Conservation (phyloP, 345 rosid genomes). For the Citropsis articulata region DNA sequence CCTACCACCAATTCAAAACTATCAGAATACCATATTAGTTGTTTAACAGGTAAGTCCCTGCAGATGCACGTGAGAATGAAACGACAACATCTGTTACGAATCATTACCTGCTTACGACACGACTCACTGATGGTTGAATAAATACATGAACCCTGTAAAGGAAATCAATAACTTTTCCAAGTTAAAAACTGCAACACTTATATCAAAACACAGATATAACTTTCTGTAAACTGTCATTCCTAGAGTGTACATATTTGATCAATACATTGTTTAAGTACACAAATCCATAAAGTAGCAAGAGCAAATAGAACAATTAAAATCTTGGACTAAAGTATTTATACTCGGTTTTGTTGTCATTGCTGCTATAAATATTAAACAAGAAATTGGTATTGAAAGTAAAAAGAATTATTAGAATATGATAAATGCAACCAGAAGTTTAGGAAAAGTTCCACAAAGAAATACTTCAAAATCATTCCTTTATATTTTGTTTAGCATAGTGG, state of each 20-base stretch:
- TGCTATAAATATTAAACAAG: neutral
- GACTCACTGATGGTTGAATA: constrained; percentile 83
- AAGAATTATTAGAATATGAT: neutral
- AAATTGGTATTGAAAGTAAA: neutral
- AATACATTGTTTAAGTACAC: constrained; percentile 4
- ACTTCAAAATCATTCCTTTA: too few species aligned
- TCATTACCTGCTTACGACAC: constrained; percentile 85
- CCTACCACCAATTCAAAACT: neutral
- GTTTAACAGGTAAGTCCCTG: constrained; percentile 9
- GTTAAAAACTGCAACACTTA: neutral
- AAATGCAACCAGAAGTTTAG: neutral
- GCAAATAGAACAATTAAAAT: neutral
- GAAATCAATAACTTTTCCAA: constrained; percentile 4
- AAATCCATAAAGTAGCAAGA: neutral
- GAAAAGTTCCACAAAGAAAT: too few species aligned
- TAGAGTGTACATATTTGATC: neutral
- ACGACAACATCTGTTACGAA: neutral
- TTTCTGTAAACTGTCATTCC: neutral
- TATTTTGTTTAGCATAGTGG: too few species aligned
- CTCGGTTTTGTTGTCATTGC: neutral
- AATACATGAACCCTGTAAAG: constrained; percentile 85
- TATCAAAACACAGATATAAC: neutral
- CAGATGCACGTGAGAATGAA: constrained; percentile 2
- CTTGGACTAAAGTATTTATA: neutral
- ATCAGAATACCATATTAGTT: neutral